phyloP scores from a whole-genome alignment of 2,329 filamentous ascomycete genomes.

The Calonectria ilicicola region DNA sequence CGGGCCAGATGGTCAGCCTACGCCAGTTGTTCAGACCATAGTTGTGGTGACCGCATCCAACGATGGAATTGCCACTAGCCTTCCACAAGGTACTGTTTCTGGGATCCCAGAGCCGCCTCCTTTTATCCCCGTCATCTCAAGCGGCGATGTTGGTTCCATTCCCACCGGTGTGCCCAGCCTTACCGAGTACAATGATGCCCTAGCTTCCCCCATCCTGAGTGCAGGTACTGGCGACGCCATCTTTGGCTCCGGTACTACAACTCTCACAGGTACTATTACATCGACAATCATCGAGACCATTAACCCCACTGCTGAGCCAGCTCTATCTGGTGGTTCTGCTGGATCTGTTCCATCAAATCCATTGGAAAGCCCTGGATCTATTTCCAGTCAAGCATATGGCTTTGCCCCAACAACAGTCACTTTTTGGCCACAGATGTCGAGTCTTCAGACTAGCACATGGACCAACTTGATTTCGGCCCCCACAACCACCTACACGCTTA shows the following conservation, averaged over 20 bases:
- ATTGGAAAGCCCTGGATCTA: slow-evolving; percentile 26
- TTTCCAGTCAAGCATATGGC: slow-evolving; percentile 39
- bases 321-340: slow-evolving; percentile 33
- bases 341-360: slow-evolving; percentile 6
- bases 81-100: slow-evolving; percentile 30
- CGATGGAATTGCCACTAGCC: slow-evolving; percentile 29
- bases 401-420: slow-evolving; percentile 34
- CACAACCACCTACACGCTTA: slow-evolving; percentile 55
- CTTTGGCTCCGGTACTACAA: slow-evolving; percentile 35
- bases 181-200: slow-evolving; percentile 40
- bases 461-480: slow-evolving; percentile 52
- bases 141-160: slow-evolving; percentile 15
- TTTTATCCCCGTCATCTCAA: slow-evolving; percentile 30
- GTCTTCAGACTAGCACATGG: slow-evolving; percentile 52
- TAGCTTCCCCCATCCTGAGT: slow-evolving; percentile 35
- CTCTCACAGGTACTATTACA: slow-evolving; percentile 37
- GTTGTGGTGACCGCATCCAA: slow-evolving; percentile 42
- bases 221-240: slow-evolving; percentile 30
- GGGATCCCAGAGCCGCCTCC: slow-evolving; percentile 28
- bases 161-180: slow-evolving; percentile 36
- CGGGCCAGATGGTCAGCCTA: slow-evolving; percentile 47
- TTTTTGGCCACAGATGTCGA: slow-evolving; percentile 40
- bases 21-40: slow-evolving; percentile 48
- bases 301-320: slow-evolving; percentile 33
- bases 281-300: slow-evolving; percentile 42